These are phyloP conservation scores for Platanthera zijinensis DNA, from an alignment of 106 monocot genomes.

Conservation along the genomic window DNA sequence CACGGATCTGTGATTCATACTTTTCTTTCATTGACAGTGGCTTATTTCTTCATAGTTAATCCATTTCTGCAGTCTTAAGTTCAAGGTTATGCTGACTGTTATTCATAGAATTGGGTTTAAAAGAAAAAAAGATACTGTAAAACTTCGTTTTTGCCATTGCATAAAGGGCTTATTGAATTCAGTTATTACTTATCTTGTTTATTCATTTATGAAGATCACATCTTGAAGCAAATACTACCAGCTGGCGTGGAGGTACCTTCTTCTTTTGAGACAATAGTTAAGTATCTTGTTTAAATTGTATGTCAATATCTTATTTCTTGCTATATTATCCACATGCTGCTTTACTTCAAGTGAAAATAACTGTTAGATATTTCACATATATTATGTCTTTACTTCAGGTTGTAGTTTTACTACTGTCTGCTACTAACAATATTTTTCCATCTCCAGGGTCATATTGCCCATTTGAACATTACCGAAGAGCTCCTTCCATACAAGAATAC, in stretches of 20 bases:
- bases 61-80: not conserved
- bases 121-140: not conserved
- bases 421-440: slow-evolving; percentile 14
- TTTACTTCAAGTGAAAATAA: not conserved
- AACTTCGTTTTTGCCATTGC: not conserved
- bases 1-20: not conserved
- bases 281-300: slow-evolving; percentile 26
- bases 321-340: not conserved
- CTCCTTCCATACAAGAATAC: slow-evolving; percentile 76
- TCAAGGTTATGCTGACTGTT: not conserved
- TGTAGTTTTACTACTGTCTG: not conserved
- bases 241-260: slow-evolving; percentile 79
- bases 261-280: slow-evolving; percentile 99
- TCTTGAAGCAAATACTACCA: slow-evolving; percentile 88
- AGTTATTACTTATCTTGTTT: not conserved
- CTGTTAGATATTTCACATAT: not conserved
- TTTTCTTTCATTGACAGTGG: not conserved
- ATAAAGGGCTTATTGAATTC: not conserved
- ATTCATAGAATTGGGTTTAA: not conserved
- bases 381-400: not conserved
- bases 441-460: slow-evolving; percentile 86
- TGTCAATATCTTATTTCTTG: not conserved
- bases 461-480: slow-evolving; percentile 78
- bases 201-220: slow-evolving; percentile 51
- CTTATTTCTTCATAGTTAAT: slow-evolving; percentile 1